Percentiles rank a stretch among this genome's conserved stretches.
phyloP scores from a whole-genome alignment of 2,329 filamentous ascomycete species.

The Alternaria solani region DNA sequence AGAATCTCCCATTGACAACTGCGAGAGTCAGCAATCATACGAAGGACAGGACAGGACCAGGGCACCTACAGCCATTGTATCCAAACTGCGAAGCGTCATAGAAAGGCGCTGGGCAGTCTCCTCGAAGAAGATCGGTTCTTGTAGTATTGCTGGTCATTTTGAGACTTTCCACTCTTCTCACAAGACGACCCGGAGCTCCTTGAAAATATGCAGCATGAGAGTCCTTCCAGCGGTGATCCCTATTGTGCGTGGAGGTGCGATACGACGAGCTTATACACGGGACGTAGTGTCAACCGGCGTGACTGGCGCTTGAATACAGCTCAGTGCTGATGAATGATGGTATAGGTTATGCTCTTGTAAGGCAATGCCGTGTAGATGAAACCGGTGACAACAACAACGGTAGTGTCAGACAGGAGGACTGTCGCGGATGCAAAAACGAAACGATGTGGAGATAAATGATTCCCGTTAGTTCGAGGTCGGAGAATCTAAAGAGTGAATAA shows the following conservation, averaged over 20 bases:
- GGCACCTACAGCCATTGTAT: constrained; percentile 71
- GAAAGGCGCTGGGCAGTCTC: constrained; percentile 74
- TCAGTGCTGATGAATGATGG: constrained; percentile 16
- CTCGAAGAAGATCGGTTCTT: constrained; percentile 48
- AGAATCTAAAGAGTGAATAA: constrained; percentile 31
- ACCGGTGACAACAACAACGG: constrained; percentile 4
- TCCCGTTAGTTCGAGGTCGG: constrained; percentile 21
- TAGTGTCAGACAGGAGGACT: constrained; percentile 23
- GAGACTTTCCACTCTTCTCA: constrained; percentile 6
- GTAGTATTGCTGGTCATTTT: constrained; percentile 34
- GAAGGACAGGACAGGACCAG: not conserved
- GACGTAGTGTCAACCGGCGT: constrained; percentile 16
- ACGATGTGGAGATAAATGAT: constrained; percentile 22
- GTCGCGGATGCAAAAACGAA: constrained; percentile 31
- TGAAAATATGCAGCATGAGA: constrained; percentile 35
- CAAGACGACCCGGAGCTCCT: constrained; percentile 32
- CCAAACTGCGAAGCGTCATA: constrained; percentile 69
- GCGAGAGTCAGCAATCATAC: constrained; percentile 41
- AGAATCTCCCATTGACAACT: constrained; percentile 67
- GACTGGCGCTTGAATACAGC: constrained; percentile 13
- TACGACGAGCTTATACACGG: constrained; percentile 2
- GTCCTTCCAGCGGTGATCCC: constrained; percentile 11
- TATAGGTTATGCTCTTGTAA: constrained; percentile 14
- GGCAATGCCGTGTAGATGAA: constrained; percentile 9
- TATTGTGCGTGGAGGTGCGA: not conserved